Evolutionary conservation across 2,329 filamentous ascomycete genomes (phyloP).

Genomic region (Penicillium sp.): DNA sequence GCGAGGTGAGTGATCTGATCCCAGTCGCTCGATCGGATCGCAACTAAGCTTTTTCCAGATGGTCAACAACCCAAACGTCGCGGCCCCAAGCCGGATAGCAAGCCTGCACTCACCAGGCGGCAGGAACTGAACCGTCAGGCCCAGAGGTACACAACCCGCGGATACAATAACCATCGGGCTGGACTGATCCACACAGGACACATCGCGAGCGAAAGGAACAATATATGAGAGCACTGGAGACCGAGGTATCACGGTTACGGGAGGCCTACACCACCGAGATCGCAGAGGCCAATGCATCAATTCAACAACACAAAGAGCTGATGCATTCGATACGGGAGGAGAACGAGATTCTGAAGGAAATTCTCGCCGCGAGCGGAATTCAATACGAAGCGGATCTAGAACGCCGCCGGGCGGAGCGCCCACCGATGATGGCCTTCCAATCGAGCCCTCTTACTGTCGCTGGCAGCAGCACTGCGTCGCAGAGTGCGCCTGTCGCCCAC

Average conservation of each 20-base stretch:
- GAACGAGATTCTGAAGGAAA: slow-evolving; percentile 69
- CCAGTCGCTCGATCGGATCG: background rate
- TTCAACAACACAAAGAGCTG: slow-evolving; percentile 68
- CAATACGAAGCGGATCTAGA: slow-evolving; percentile 51
- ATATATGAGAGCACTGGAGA: slow-evolving; percentile 91
- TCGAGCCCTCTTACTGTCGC: slow-evolving; percentile 45
- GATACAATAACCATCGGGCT: slow-evolving; percentile 8
- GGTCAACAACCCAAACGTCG: slow-evolving; percentile 83
- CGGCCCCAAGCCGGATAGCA: slow-evolving; percentile 94
- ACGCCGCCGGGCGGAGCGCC: slow-evolving; percentile 35
- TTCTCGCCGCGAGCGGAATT: slow-evolving; percentile 60
- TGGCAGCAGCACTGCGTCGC: slow-evolving; percentile 39
- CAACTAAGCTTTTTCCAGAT: slow-evolving; percentile 52
- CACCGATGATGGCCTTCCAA: slow-evolving; percentile 22
- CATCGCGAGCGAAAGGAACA: slow-evolving; percentile 95
- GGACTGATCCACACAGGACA: slow-evolving; percentile 59
- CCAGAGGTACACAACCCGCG: slow-evolving; percentile 65
- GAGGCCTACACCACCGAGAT: slow-evolving; percentile 69
- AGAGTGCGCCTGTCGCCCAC: slow-evolving; percentile 25
- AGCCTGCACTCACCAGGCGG: slow-evolving; percentile 84
- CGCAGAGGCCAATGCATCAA: slow-evolving; percentile 49
- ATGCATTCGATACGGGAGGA: slow-evolving; percentile 73
- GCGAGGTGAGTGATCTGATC: slow-evolving; percentile 56
- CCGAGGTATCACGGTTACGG: slow-evolving; percentile 84
- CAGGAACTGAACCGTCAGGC: slow-evolving; percentile 95